A percentile compares a stretch with the other conserved stretches of the same genome.
These are phyloP conservation scores for Aspergillus vadensis DNA, from an alignment of 2,329 filamentous ascomycete species.

Conservation along the genomic window DNA sequence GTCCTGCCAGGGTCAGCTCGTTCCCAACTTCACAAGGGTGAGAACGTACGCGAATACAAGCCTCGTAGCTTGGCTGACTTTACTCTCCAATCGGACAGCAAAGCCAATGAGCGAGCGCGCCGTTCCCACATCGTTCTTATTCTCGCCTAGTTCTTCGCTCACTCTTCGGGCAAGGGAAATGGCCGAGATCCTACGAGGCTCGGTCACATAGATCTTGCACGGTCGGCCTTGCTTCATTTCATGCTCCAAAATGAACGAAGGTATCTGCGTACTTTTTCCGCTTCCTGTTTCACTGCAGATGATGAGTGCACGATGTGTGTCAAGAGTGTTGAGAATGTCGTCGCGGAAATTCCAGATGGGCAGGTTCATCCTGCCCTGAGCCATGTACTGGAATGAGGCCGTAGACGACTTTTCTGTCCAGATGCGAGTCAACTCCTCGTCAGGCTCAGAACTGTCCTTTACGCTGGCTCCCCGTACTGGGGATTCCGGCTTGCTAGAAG, in stretches of 20 bases:
- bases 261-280: slow-evolving; percentile 97
- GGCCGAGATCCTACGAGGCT: slow-evolving; percentile 92
- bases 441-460: slow-evolving; percentile 28
- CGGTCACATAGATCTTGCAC: slow-evolving; percentile 94
- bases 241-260: slow-evolving; percentile 87
- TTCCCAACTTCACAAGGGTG: background rate
- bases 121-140: slow-evolving; percentile 78
- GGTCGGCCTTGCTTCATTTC: slow-evolving; percentile 76
- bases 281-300: slow-evolving; percentile 96
- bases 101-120: slow-evolving; percentile 85
- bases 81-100: slow-evolving; percentile 89
- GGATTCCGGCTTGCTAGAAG: slow-evolving; percentile 30
- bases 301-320: slow-evolving; percentile 81
- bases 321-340: slow-evolving; percentile 75
- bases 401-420: slow-evolving; percentile 57
- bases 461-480: slow-evolving; percentile 23
- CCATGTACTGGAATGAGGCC: slow-evolving; percentile 73
- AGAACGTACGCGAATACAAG: slow-evolving; percentile 78
- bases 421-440: slow-evolving; percentile 50
- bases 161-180: slow-evolving; percentile 91
- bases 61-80: slow-evolving; percentile 76
- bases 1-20: slow-evolving; percentile 39
- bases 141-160: slow-evolving; percentile 90
- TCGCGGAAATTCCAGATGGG: slow-evolving; percentile 87
- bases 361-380: slow-evolving; percentile 73